Percentiles rank a stretch among this genome's conserved stretches.
These are phyloP conservation scores for Neurospora sp. DNA, from an alignment of 495 filamentous ascomycete species.

Conservation along the genomic window DNA sequence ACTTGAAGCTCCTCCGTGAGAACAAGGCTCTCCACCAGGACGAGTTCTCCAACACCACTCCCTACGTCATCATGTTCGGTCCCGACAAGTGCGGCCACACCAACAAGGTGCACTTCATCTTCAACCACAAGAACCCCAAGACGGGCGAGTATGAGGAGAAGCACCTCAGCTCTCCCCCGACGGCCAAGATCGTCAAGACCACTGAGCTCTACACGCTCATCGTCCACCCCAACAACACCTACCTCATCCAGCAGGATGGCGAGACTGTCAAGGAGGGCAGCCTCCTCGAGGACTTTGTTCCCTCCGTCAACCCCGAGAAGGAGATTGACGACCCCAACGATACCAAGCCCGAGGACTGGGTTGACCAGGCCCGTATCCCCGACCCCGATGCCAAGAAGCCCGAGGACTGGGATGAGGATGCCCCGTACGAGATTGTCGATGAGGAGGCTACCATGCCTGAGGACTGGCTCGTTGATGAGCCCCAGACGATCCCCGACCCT, in stretches of 20 bases:
- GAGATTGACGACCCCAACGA: slow-evolving; percentile 98
- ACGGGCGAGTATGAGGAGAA: slow-evolving; percentile 99
- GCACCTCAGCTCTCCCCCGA: slow-evolving; percentile 78
- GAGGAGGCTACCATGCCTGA: slow-evolving; percentile 85
- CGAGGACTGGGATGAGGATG: slow-evolving; percentile 98
- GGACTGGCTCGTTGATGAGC: slow-evolving; percentile 94
- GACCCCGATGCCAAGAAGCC: slow-evolving; percentile 95
- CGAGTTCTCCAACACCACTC: slow-evolving; percentile 95
- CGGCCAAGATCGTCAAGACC: slow-evolving; percentile 80
- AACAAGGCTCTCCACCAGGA: slow-evolving; percentile 94
- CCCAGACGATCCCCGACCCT: slow-evolving; percentile 77
- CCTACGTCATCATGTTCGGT: slow-evolving; percentile 99
- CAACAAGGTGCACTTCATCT: slow-evolving; percentile 99
- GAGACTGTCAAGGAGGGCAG: slow-evolving; percentile 75
- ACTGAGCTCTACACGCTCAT: slow-evolving; percentile 93
- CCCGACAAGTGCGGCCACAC: slow-evolving; percentile 99
- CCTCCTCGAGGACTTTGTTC: slow-evolving; percentile 89
- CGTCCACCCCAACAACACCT: slow-evolving; percentile 91
- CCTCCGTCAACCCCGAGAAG: slow-evolving; percentile 84
- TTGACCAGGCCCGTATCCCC: slow-evolving; percentile 80
- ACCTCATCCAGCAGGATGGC: slow-evolving; percentile 82
- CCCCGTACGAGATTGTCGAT: slow-evolving; percentile 89
- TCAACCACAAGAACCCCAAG: slow-evolving; percentile 99
- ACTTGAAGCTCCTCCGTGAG: slow-evolving; percentile 97
- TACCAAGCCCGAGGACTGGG: slow-evolving; percentile 91